phyloP scores from a whole-genome alignment of 208 protist species.

The Tritrichomonas musculus region DNA sequence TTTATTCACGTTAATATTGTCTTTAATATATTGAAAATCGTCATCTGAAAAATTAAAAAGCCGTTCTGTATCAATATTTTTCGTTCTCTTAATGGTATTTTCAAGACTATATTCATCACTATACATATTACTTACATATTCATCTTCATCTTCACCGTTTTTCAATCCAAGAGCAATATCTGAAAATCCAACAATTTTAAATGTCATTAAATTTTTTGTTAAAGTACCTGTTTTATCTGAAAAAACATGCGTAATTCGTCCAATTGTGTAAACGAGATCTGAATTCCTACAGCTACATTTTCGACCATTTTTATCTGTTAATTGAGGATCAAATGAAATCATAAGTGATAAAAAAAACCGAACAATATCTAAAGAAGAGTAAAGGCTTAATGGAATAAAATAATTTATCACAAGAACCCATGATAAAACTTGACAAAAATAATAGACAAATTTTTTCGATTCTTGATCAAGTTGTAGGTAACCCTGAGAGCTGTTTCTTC shows the following conservation, averaged over 20 bases:
- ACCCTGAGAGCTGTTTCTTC: slow-evolving; percentile 30
- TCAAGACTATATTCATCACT: no score
- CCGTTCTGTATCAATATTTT: slow-evolving; percentile 63
- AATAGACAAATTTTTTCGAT: background rate
- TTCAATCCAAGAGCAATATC: background rate
- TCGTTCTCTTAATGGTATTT: slow-evolving; percentile 47
- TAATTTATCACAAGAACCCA: slow-evolving; percentile 64
- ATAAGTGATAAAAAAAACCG: slow-evolving; percentile 87
- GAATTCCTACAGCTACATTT: slow-evolving; percentile 75
- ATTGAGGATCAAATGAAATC: slow-evolving; percentile 77
- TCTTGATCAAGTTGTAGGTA: background rate
- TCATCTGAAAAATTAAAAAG: slow-evolving; percentile 73
- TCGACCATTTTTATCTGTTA: slow-evolving; percentile 22
- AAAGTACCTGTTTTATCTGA: slow-evolving; percentile 98
- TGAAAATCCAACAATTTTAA: slow-evolving; percentile 43
- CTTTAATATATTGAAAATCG: slow-evolving; percentile 34
- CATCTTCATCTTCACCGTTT: background rate
- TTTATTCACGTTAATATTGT: background rate
- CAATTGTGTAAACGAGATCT: slow-evolving; percentile 89
- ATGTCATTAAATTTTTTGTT: slow-evolving; percentile 88
- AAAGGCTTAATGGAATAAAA: slow-evolving; percentile 89
- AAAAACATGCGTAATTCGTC: slow-evolving; percentile 86
- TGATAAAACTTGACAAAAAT: slow-evolving; percentile 1
- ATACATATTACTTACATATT: background rate
- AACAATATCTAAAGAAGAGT: slow-evolving; percentile 90